phyloP scores from a whole-genome alignment of 805 yeast species.

The Sugiyamaella qingdaonensis region DNA sequence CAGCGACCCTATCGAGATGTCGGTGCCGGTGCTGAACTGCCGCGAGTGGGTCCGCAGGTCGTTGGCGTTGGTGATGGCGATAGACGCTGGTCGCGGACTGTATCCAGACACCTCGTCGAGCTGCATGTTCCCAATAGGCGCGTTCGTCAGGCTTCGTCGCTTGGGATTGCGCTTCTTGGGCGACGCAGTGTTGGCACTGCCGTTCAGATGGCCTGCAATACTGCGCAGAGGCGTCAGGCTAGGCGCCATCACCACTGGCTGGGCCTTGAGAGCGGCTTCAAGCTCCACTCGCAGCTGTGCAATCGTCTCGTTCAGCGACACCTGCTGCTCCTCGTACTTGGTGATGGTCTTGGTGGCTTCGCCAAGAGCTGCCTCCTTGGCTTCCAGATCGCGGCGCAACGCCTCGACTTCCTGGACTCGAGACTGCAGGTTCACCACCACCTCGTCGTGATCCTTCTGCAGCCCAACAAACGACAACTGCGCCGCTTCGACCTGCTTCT shows the following conservation, averaged over 20 bases:
- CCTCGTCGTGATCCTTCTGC: slow-evolving; percentile 27
- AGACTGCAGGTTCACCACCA: slow-evolving; percentile 29
- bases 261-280: slow-evolving; percentile 38
- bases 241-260: slow-evolving; percentile 34
- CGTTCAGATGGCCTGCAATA: slow-evolving; percentile 26
- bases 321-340: slow-evolving; percentile 20
- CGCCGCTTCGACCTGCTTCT: slow-evolving; percentile 18
- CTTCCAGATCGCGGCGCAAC: slow-evolving; percentile 25
- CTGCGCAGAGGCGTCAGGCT: slow-evolving; percentile 26
- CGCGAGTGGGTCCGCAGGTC: slow-evolving; percentile 28
- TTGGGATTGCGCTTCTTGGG: slow-evolving; percentile 30
- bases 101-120: slow-evolving; percentile 23
- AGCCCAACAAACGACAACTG: slow-evolving; percentile 21
- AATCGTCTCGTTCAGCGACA: slow-evolving; percentile 23
- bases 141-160: slow-evolving; percentile 26
- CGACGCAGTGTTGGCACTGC: slow-evolving; percentile 16
- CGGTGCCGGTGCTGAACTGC: slow-evolving; percentile 47
- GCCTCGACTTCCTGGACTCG: slow-evolving; percentile 27
- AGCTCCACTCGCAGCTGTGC: slow-evolving; percentile 43
- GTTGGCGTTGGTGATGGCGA: slow-evolving; percentile 22
- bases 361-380: slow-evolving; percentile 24
- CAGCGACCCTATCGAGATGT: slow-evolving; percentile 43
- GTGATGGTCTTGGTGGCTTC: slow-evolving; percentile 29
- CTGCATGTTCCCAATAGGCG: slow-evolving; percentile 15
- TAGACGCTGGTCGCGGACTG: slow-evolving; percentile 30